A percentile compares a stretch with the other conserved stretches of the same genome.
Evolutionary conservation across 129 eudicot genomes (phyloP).

Genomic region (Glebionis coronaria): DNA sequence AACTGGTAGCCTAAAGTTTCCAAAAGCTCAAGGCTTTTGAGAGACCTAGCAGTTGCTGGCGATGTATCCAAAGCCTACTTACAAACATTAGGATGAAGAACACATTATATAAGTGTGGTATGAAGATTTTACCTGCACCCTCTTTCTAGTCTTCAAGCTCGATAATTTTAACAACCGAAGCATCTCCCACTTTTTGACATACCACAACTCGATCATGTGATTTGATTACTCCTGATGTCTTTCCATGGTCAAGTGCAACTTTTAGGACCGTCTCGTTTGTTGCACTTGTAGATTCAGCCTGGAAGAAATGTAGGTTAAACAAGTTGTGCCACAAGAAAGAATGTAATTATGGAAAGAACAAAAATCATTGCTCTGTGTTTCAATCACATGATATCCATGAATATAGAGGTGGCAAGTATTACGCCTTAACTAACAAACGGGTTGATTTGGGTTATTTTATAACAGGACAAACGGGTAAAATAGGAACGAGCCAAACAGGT

Average conservation of each 20-base stretch:
- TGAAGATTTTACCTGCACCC: not conserved
- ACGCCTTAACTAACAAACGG: not conserved
- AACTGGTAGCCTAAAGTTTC: constrained; percentile 16
- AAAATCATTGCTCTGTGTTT: not conserved
- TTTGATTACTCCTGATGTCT: constrained; percentile 66
- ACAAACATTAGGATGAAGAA: constrained; percentile 12
- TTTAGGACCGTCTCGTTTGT: constrained; percentile 71
- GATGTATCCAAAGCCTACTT: constrained; percentile 39
- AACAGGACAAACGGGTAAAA: not conserved
- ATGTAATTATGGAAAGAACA: not conserved
- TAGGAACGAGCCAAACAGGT: not conserved
- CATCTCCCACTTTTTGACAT: constrained; percentile 89
- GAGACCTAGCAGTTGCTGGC: constrained; percentile 23
- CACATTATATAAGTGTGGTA: not conserved
- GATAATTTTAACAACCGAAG: constrained; percentile 80
- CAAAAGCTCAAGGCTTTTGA: not conserved
- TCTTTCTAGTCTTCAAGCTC: constrained; percentile 64
- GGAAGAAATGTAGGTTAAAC: constrained; percentile 6
- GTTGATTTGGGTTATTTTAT: constrained; percentile 4
- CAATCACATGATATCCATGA: not conserved
- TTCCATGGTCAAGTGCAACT: constrained; percentile 84
- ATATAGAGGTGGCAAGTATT: not conserved
- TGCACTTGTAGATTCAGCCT: constrained; percentile 78
- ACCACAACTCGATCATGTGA: constrained; percentile 82
- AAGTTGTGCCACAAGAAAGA: not conserved